phyloP scores from a whole-genome alignment of 164 flowering plant genomes.

The Tetracentron sinense region DNA sequence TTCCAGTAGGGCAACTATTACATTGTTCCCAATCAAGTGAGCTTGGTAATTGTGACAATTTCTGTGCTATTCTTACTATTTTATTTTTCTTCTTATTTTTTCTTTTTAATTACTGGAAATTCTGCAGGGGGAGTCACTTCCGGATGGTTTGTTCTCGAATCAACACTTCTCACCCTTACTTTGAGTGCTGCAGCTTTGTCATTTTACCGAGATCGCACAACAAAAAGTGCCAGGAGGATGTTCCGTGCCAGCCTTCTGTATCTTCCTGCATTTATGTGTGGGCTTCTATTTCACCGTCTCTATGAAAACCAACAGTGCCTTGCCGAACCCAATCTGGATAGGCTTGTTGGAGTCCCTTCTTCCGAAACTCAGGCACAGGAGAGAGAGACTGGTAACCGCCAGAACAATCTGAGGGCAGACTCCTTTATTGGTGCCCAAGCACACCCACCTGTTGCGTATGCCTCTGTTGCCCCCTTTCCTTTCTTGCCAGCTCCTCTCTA shows the following conservation, averaged over 20 bases:
- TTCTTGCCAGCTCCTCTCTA: conserved; percentile 76
- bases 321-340: conserved; percentile 15
- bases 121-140: conserved; percentile 80
- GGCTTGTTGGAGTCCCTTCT: conserved; percentile 12
- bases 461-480: conserved; percentile 88
- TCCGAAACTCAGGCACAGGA: conserved; percentile 14
- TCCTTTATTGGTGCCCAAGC: conserved; percentile 10
- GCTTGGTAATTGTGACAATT: background rate
- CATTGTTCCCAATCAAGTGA: no score
- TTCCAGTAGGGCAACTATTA: no score
- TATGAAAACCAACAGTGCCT: conserved; percentile 33
- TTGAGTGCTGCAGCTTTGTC: conserved; percentile 64
- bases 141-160: conserved; percentile 84
- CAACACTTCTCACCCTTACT: conserved; percentile 60
- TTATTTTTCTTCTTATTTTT: background rate
- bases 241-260: conserved; percentile 89
- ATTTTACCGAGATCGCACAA: conserved; percentile 59
- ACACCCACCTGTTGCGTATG: conserved; percentile 77
- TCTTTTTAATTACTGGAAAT: background rate
- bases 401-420: conserved; percentile 14
- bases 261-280: conserved; percentile 89
- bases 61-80: background rate
- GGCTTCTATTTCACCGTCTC: conserved; percentile 69
- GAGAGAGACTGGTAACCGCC: conserved; percentile 6
- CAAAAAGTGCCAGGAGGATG: conserved; percentile 70